These are phyloP conservation scores for Marvania coccoides DNA, from an alignment of 139 green algal species.

Conservation along the genomic window DNA sequence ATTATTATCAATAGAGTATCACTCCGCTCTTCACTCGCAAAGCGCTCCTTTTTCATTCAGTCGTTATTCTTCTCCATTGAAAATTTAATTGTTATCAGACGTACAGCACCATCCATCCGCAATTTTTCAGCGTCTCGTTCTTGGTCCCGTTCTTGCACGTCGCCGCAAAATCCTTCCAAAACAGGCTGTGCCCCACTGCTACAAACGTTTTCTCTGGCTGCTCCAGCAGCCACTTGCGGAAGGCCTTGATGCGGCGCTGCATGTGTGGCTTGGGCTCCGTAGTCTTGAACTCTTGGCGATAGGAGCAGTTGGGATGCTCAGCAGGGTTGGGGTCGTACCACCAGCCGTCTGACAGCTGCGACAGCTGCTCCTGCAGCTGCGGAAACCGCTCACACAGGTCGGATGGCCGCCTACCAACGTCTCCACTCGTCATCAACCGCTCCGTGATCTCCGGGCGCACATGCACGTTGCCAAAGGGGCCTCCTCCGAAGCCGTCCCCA, in stretches of 20 bases:
- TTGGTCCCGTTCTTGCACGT: slow-evolving; percentile 7
- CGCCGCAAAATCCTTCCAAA: slow-evolving; percentile 48
- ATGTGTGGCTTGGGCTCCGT: slow-evolving; percentile 33
- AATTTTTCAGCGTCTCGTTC: slow-evolving; percentile 43
- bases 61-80: neutral
- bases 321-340: slow-evolving; percentile 38
- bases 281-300: slow-evolving; percentile 17
- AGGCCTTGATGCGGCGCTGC: slow-evolving; percentile 42
- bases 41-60: neutral
- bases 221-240: slow-evolving; percentile 45
- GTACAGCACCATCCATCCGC: slow-evolving; percentile 38
- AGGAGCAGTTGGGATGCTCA: slow-evolving; percentile 48
- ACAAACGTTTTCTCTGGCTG: slow-evolving; percentile 53
- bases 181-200: slow-evolving; percentile 56
- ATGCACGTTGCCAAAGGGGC: neutral
- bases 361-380: slow-evolving; percentile 21
- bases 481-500: neutral
- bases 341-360: slow-evolving; percentile 48
- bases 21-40: too few relatives aligned
- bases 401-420: slow-evolving; percentile 46
- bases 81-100: slow-evolving; percentile 27
- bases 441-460: slow-evolving; percentile 29
- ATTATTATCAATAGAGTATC: too few relatives aligned
- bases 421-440: slow-evolving; percentile 50
- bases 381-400: slow-evolving; percentile 37